These are phyloP conservation scores for Fraxinus cuspidata DNA, from an alignment of 257 asterid genomes.

Conservation along the genomic window DNA sequence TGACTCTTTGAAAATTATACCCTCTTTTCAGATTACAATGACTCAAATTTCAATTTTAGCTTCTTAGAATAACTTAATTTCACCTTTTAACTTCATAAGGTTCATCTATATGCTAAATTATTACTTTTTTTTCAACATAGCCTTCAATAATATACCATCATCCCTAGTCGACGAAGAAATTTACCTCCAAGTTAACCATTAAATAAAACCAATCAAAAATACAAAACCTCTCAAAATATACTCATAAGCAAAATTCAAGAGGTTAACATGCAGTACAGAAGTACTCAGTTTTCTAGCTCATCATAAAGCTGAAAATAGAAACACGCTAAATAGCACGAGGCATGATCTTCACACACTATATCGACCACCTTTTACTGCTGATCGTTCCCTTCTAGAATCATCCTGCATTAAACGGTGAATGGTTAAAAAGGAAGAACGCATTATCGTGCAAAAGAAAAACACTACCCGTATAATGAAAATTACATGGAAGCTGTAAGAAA, in stretches of 20 bases:
- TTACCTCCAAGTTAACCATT: not conserved
- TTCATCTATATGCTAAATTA: not conserved
- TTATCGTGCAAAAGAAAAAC: not conserved
- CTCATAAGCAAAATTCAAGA: not conserved
- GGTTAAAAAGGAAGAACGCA: not conserved
- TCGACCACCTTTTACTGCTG: constrained; percentile 47
- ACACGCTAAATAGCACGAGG: not conserved
- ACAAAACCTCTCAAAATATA: not conserved
- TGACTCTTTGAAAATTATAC: too few relatives aligned
- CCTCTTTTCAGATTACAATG: too few relatives aligned
- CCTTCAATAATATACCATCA: not conserved
- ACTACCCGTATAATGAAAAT: not conserved
- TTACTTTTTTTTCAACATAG: too few relatives aligned
- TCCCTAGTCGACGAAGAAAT: not conserved
- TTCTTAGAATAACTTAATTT: too few relatives aligned
- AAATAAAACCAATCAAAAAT: not conserved
- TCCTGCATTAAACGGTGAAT: constrained; percentile 48
- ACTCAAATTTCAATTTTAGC: too few relatives aligned
- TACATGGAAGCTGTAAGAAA: constrained; percentile 73
- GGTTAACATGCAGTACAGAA: not conserved
- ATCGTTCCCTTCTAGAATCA: constrained; percentile 69
- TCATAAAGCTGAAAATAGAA: not conserved
- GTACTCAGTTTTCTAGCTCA: not conserved
- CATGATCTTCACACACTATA: constrained; percentile 46
- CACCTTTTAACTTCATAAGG: too few relatives aligned